These are phyloP conservation scores for Pythium angustatum DNA, from an alignment of 352 stramenopile species.

Conservation along the genomic window DNA sequence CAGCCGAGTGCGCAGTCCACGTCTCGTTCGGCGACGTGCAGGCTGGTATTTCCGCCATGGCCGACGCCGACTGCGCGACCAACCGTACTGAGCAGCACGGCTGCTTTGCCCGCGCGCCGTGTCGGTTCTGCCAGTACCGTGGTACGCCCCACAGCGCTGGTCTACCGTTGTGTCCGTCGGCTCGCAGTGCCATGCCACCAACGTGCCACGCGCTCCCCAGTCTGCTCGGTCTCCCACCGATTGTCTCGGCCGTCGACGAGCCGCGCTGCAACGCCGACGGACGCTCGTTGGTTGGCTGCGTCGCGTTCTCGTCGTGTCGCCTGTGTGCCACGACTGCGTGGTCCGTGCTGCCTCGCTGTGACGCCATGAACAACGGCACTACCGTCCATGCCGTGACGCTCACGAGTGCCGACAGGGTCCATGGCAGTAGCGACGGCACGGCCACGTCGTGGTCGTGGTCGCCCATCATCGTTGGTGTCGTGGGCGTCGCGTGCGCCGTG, in stretches of 20 bases:
- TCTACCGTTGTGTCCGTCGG: constrained; percentile 4
- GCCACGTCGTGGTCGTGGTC: constrained; percentile 1
- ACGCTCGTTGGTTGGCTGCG: constrained; percentile 9
- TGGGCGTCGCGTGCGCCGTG: constrained; percentile 16
- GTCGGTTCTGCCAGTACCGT: constrained; percentile 31
- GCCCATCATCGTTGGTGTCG: constrained; percentile 16
- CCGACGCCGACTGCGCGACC: constrained; percentile 5
- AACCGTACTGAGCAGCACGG: not conserved
- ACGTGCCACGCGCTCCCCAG: constrained; percentile 7
- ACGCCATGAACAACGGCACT: not conserved
- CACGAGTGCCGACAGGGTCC: not conserved
- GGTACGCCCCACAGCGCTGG: constrained; percentile 4
- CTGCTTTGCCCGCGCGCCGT: constrained; percentile 23
- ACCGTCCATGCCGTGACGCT: not conserved
- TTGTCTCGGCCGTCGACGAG: constrained; percentile 9
- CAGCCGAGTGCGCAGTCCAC: not conserved
- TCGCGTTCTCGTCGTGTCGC: constrained; percentile 23
- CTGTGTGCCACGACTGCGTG: not conserved
- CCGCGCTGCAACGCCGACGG: constrained; percentile 9
- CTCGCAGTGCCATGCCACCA: not conserved
- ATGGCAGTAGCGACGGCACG: not conserved
- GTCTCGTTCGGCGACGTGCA: constrained; percentile 22
- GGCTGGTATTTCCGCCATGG: constrained; percentile 21
- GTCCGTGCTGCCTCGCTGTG: not conserved
- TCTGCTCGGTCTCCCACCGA: not conserved